Evolutionary conservation across 2,329 filamentous ascomycete species (phyloP), one percentile per base, ranked within the genome.

Genomic region (Celoporthe dispersa): DNA sequence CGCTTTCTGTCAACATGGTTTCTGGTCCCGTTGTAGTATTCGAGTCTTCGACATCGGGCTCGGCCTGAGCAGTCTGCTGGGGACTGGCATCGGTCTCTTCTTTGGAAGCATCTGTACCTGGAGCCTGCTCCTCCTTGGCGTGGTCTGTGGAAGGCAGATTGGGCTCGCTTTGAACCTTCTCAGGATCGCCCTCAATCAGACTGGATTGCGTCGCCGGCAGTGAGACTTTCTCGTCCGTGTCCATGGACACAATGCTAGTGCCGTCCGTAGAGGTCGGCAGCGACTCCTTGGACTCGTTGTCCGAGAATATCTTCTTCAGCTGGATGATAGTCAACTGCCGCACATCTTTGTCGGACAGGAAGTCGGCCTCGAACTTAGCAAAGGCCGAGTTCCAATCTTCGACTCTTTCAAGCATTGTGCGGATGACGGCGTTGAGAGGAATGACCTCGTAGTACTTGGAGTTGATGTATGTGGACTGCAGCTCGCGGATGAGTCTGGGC

Each of bases 371-470:
- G 71, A 99, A 98, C 68, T 96, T 92, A 68, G 90, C 86, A 81
- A 99, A 99, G 0, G 90, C 90, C 33, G 91, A 90, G 77, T 99
- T 97, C 96, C 96, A 99, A 73, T 94, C 93, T 28, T 94, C 90
- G 4, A 95, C 94, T 75, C 93, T 97, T 77, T 98, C 94, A 73
- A 98, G 90, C 84, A 97, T 96, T 68, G 93, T 92, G 74, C 95
- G 90, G 64, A 98, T 88, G 9, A 95, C 92, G 69, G 91, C 87
- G 75, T 98, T 99, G 73, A 99, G 87, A 0, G 97, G 96, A 64
- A 98, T 94, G 68, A 98, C 91, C 80, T 99, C 96, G 83, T 97
- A 99, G 78, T 98, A 98, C 77, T 94, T 94, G 2, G 94, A 97
- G 73, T 91, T 91, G 82, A 96, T 94, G 78, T 99, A 99, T 72